Base-by-base conservation (phyloP, 148 eudicot species). In the Fallopia convolvulus region DNA sequence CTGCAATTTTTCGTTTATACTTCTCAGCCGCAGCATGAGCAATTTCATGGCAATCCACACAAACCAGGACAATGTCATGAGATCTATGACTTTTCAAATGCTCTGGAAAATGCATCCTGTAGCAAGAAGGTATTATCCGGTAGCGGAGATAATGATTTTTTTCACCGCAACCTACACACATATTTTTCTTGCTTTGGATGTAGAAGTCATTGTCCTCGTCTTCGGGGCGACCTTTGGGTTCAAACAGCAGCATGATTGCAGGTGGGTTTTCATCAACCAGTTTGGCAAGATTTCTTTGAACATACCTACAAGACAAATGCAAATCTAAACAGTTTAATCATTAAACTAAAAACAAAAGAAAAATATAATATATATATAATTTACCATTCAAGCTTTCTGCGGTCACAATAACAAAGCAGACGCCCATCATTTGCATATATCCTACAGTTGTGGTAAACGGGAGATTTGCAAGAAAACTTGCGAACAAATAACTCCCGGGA, bases 201-300 rank as follows among this genome's bases (percentile, higher is more conserved):
- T 95, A 95, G 78, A 93, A 93, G 80, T 90, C 92, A 81, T 95
- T 95, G 75, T 84, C 99, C 82, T 91, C 99, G 80, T 95, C 99
- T 86, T 91, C 99, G 10, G 99, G 99, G 40, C 97, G 94, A 53
- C 98, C 99, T 83, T 95, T 95, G 66, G 99, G 98, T 84, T 95
- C 97, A 81, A 95, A 95, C 58, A 91, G 85, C 76, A 95, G 97
- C 89, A 88, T 91, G 77, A 95, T 91, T 75, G 92, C 93, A 63
- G 86, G 93, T 53, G 99, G 99, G 39, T 95, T 81, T 23, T 91
- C 94, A 15, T 92, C 99, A 82, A 95, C 85, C 79, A 92, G 86
- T 90, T 93, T 88, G 77, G 99, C 99, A 72, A 95, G 86, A 77
- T 90, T 82, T 72, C 97, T 78, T 58, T 83, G 89, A 20, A 95